Base-by-base conservation (phyloP, 805 yeast genomes). In the Suhomyces pyralidae region DNA sequence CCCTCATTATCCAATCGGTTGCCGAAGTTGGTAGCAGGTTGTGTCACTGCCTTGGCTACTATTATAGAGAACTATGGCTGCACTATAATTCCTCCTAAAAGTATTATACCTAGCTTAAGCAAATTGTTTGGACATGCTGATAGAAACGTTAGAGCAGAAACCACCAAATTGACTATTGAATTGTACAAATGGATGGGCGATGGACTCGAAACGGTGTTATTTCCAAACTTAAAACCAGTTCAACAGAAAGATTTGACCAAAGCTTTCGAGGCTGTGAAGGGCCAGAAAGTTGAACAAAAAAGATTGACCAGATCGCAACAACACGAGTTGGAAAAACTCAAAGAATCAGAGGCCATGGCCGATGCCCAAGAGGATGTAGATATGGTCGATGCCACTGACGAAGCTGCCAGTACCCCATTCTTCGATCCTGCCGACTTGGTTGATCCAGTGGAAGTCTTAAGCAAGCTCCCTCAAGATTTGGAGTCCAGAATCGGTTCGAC, bases 51-150 rank as follows among this genome's bases (percentile, higher is more conserved):
- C 1, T 63, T 89, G 22, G 66, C 66, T 44, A 84, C 80, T 40
- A 79, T 91, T 5, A 77, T 83, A 46, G 71, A 69, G 22, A 67
- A 76, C 45, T 88, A 81, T 75, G 96, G 96, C 38, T 81, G 92
- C 58, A 77, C 81, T 7, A 74, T 84, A 40, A 69, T 82, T 47
- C 53, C 46, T 40, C 84, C 93, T 9, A 78, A 82, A 59, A 73
- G 80, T 2, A 75, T 85, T 0, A 63, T 90, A 25, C 80, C 83
- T 24, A 62, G 61, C 7, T 69, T 94, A 30, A 83, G 90, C 1
- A 85, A 83, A 59, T 68, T 91, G 47, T 90, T 90, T 63, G 85
- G 82, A 2, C 96, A 92, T 68, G 89, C 96, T 1, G 98, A 94
- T 69, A 82, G 81, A 56, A 88, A 82, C 51, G 97, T 94, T 7